Evolutionary conservation across 1,139 yeast genomes (phyloP), one percentile per base, ranked within the genome.

Genomic region (Geotrichum candidum): DNA sequence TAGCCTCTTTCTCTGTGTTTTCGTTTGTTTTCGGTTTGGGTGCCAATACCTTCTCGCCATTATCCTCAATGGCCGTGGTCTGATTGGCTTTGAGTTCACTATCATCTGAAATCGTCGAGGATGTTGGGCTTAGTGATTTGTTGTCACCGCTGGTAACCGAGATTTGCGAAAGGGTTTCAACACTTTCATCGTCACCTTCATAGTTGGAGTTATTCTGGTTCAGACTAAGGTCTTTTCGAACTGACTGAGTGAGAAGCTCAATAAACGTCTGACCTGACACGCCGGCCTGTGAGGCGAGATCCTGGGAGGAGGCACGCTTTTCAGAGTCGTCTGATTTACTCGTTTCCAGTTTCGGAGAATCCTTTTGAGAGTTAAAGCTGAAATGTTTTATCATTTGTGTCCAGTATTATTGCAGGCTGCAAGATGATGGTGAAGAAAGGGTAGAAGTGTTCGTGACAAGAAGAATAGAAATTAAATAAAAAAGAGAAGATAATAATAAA

Each of bases 1-100:
- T 41, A 15, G 9, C 18, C 2, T 41, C 22, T 41, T 41, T 6
- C 2, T 15, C 22, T 2, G 18, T 15, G 2, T n/a, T 41, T 3
- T 15, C 11, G 2, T 13, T 7, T 25, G 15, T 41, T 41, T 15
- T 31, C 22, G 15, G 61, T 70, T 60, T 64, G 66, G 69, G 68
- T 18, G 69, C 73, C 27, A 70, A 50, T 9, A 71, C 58, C 13
- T 61, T 63, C 41, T 70, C 70, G 45, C 69, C 69, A 9, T 68
- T 67, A 46, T 64, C 63, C 1, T 70, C 73, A 2, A 71, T 59
- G 29, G 64, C 68, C 23, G 63, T 65, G 35, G 46, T n/a, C 13
- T 13, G 15, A 15, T 22, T 41, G 15, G 46, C 15, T 6, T 13
- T 41, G 18, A 18, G 15, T 4, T 41, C n/a, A 5, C n/a, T 15